These are phyloP conservation scores for Anaeramoeba flamelloides DNA, from an alignment of 78 protist genomes.

Conservation along the genomic window DNA sequence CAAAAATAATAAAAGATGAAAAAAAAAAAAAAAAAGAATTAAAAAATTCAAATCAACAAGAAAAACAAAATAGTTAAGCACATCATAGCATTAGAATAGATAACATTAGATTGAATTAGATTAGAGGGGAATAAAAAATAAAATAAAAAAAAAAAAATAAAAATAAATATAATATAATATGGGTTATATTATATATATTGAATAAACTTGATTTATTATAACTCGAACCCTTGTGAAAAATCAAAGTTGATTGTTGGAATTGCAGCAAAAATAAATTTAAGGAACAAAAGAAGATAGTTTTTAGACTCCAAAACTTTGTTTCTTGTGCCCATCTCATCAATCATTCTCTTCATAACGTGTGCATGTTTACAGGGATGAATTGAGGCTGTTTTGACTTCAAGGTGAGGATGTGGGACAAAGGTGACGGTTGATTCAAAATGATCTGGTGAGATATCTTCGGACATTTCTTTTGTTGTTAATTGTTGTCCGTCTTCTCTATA, in stretches of 20 bases:
- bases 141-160: too few species aligned
- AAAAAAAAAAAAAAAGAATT: too few species aligned
- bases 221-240: too few species aligned
- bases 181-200: too few species aligned
- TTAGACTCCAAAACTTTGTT: conserved; percentile 11
- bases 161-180: too few species aligned
- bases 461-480: conserved; percentile 33
- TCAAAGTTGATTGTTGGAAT: conserved; percentile 91
- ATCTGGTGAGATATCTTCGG: conserved; percentile 81
- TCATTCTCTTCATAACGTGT: conserved; percentile 69
- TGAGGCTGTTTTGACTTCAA: conserved; percentile 38
- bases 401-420: conserved; percentile 82
- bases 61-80: too few species aligned
- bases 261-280: conserved; percentile 72
- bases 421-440: conserved; percentile 88
- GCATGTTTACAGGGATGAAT: conserved; percentile 76
- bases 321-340: conserved; percentile 36
- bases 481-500: conserved; percentile 51
- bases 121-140: too few species aligned
- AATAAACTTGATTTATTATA: too few species aligned
- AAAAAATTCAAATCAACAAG: too few species aligned
- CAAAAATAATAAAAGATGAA: too few species aligned
- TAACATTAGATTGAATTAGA: too few species aligned
- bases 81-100: too few species aligned
- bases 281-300: conserved; percentile 54